These are phyloP conservation scores for Solanum pennellii DNA, from an alignment of 257 asterid species.

Conservation along the genomic window DNA sequence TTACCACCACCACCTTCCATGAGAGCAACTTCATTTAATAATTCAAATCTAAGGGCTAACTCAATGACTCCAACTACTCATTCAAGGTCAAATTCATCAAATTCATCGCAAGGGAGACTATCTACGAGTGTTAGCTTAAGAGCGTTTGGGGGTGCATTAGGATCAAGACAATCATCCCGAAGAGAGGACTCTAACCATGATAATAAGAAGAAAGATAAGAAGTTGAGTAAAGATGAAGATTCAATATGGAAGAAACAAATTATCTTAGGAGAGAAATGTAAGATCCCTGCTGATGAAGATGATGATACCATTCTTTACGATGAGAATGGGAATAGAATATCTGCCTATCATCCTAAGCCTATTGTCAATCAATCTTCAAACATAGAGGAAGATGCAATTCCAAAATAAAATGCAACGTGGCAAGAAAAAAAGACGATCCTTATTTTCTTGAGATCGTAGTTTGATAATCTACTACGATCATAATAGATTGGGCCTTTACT, in stretches of 20 bases:
- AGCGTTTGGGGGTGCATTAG: conserved; percentile 10
- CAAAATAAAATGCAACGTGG: neutral
- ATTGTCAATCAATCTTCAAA: conserved; percentile 1
- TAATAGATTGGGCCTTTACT: neutral
- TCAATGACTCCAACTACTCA: neutral
- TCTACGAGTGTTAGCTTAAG: conserved; percentile 43
- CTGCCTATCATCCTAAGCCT: conserved; percentile 42
- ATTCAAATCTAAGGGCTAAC: neutral
- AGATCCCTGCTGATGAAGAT: conserved; percentile 37
- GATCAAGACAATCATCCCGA: conserved; percentile 7
- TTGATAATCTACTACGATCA: neutral
- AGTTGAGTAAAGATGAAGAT: conserved; percentile 47
- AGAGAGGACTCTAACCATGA: neutral
- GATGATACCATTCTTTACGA: conserved; percentile 42
- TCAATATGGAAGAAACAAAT: conserved; percentile 85
- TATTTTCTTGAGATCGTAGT: neutral
- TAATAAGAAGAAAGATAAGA: conserved; percentile 15
- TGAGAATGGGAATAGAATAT: conserved; percentile 50
- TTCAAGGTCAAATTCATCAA: conserved; percentile 18
- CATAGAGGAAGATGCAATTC: neutral
- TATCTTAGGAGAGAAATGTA: conserved; percentile 79
- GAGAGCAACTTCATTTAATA: conserved; percentile 8
- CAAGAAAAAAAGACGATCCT: neutral
- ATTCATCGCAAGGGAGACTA: conserved; percentile 17
- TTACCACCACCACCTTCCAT: conserved; percentile 29